These are phyloP conservation scores for Kluyveromyces sp. DNA, from an alignment of 1,139 yeast species.

Conservation along the genomic window DNA sequence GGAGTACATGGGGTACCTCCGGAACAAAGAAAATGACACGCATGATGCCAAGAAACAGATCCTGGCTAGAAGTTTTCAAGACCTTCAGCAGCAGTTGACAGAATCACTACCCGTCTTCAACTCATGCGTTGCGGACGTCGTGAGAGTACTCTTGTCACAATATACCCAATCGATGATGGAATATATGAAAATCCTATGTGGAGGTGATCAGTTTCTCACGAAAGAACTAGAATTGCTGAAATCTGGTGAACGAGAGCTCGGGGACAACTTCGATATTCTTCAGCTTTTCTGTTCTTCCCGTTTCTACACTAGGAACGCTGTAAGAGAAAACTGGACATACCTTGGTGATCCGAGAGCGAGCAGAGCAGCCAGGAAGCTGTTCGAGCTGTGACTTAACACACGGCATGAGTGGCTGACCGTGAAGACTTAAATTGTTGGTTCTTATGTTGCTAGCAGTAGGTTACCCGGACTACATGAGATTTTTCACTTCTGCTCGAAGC, in stretches of 20 bases:
- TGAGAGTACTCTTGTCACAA: conserved; percentile 17
- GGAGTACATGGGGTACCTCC: conserved; percentile 27
- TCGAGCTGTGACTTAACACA: conserved; percentile 31
- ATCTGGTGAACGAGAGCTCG: conserved; percentile 16
- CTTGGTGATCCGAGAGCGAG: conserved; percentile 24
- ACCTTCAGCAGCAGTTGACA: conserved; percentile 27
- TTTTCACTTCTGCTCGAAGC: conserved; percentile 1
- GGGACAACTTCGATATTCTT: conserved; percentile 34
- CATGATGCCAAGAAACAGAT: conserved; percentile 25
- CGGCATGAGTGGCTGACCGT: no score
- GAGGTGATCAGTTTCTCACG: conserved; percentile 22
- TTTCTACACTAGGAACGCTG: conserved; percentile 25
- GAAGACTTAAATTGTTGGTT: no score
- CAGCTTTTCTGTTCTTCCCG: conserved; percentile 29
- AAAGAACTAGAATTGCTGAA: conserved; percentile 20
- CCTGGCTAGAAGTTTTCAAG: conserved; percentile 26
- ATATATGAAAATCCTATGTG: conserved; percentile 30
- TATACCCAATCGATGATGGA: conserved; percentile 24
- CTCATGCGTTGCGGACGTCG: conserved; percentile 14
- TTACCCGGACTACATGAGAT: conserved; percentile 3
- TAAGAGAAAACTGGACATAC: conserved; percentile 28
- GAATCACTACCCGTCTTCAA: conserved; percentile 31
- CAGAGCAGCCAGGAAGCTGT: conserved; percentile 30
- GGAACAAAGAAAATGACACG: conserved; percentile 19
- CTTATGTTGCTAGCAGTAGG: no score